Evolutionary conservation across 1,284 basidiomycete species (phyloP).

Genomic region (Ceratobasidium sp.): DNA sequence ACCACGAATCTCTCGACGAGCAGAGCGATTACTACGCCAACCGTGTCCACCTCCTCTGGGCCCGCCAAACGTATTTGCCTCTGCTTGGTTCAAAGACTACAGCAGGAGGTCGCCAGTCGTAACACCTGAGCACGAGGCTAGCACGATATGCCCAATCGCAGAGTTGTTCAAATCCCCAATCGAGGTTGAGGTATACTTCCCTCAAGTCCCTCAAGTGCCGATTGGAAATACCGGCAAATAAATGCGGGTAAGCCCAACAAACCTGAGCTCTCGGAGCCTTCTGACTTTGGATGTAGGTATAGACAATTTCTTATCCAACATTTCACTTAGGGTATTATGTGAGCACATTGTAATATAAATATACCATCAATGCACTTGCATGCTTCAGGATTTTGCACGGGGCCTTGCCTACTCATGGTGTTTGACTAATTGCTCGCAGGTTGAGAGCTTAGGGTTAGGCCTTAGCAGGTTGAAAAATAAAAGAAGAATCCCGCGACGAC

Average conservation of each 20-base stretch:
- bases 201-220: not conserved
- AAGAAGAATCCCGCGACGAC: constrained; percentile 47
- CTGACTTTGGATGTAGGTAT: no score
- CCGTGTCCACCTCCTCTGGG: constrained; percentile 17
- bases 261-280: no score
- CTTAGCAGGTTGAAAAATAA: constrained; percentile 17
- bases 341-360: no score
- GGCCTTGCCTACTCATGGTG: not conserved
- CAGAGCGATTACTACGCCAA: not conserved
- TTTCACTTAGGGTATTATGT: no score
- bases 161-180: constrained; percentile 12
- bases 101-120: constrained; percentile 12
- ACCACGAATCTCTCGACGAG: not conserved
- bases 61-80: constrained; percentile 14
- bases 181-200: constrained; percentile 11
- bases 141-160: constrained; percentile 14
- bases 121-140: constrained; percentile 18
- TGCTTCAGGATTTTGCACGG: no score
- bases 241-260: no score
- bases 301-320: no score
- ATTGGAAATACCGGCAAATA: no score
- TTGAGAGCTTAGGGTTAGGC: constrained; percentile 24
- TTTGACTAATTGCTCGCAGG: not conserved
- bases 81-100: not conserved
- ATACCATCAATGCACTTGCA: no score